Conservation (phyloP, 2,329 filamentous ascomycete species). For the Fusarium irregulare region DNA sequence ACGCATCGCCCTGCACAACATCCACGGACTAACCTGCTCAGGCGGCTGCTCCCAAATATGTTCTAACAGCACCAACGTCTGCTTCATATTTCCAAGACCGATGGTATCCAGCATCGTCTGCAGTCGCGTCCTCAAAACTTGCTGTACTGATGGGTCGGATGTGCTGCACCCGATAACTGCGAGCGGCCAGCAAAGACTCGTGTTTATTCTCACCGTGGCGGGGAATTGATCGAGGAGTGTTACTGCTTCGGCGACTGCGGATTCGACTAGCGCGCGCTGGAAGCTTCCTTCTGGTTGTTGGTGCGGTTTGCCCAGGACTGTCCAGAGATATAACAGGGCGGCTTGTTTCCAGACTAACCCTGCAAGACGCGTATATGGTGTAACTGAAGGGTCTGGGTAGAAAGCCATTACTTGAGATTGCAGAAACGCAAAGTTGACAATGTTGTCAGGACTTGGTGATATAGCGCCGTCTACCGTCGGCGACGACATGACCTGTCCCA, state of each 20-base stretch:
- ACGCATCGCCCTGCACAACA: constrained; percentile 58
- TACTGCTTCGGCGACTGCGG: constrained; percentile 48
- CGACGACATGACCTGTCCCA: constrained; percentile 56
- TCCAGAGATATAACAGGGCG: constrained; percentile 57
- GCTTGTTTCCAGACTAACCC: constrained; percentile 59
- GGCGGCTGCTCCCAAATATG: constrained; percentile 55
- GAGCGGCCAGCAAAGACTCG: constrained; percentile 55
- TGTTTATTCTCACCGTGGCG: constrained; percentile 52
- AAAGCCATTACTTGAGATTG: constrained; percentile 57
- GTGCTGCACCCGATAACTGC: constrained; percentile 54
- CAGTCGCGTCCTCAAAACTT: constrained; percentile 50
- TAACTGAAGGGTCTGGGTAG: constrained; percentile 51
- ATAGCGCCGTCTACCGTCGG: constrained; percentile 45
- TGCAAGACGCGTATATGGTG: constrained; percentile 53
- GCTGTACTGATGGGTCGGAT: constrained; percentile 50
- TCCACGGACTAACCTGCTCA: constrained; percentile 55
- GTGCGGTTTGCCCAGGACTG: constrained; percentile 48
- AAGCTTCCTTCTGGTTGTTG: constrained; percentile 32
- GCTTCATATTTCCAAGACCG: constrained; percentile 59
- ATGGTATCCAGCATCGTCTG: constrained; percentile 52
- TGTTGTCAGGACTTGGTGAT: constrained; percentile 53
- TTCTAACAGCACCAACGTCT: constrained; percentile 56
- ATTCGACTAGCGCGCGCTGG: constrained; percentile 44
- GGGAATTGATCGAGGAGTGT: constrained; percentile 49
- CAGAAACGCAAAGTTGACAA: constrained; percentile 57